These are phyloP conservation scores for Podosphaera fusca DNA, from an alignment of 2,329 filamentous ascomycete species.

Conservation along the genomic window DNA sequence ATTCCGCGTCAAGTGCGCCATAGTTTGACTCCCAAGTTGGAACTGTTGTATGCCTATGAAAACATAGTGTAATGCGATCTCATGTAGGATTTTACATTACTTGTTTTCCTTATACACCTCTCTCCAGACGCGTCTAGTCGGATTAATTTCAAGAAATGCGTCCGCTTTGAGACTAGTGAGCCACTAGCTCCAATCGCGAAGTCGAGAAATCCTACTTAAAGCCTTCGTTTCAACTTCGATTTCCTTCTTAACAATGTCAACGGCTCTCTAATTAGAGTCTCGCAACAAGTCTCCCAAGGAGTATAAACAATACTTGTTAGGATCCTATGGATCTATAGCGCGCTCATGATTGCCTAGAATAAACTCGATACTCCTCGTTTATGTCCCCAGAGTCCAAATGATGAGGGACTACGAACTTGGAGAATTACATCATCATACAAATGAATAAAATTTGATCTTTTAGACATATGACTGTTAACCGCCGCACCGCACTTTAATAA, in stretches of 20 bases:
- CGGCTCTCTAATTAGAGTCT: conserved; percentile 99
- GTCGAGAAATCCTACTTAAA: neutral
- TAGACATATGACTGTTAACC: too few species aligned
- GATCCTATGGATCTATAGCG: conserved; percentile 63
- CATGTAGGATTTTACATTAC: too few species aligned
- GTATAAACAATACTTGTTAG: conserved; percentile 71
- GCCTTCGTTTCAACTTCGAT: conserved; percentile 1
- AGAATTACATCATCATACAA: conserved; percentile 19
- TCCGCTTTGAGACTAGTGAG: conserved; percentile 1
- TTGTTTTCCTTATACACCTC: too few species aligned
- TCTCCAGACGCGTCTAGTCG: neutral
- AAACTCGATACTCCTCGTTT: conserved; percentile 46
- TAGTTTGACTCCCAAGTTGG: conserved; percentile 1
- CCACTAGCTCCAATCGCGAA: neutral
- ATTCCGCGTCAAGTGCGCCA: conserved; percentile 15
- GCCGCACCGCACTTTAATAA: too few species aligned
- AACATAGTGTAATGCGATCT: neutral
- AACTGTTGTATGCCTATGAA: neutral
- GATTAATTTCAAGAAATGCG: neutral
- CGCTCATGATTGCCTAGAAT: conserved; percentile 96
- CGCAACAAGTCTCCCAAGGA: conserved; percentile 46
- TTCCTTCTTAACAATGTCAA: conserved; percentile 37
- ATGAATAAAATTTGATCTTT: too few species aligned
- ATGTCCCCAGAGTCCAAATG: conserved; percentile 39
- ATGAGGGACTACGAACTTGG: conserved; percentile 28